A percentile compares a stretch with the other conserved stretches of the same genome.
These are phyloP conservation scores for Xanthoconium purpureum DNA, from an alignment of 768 basidiomycete species.

Conservation along the genomic window DNA sequence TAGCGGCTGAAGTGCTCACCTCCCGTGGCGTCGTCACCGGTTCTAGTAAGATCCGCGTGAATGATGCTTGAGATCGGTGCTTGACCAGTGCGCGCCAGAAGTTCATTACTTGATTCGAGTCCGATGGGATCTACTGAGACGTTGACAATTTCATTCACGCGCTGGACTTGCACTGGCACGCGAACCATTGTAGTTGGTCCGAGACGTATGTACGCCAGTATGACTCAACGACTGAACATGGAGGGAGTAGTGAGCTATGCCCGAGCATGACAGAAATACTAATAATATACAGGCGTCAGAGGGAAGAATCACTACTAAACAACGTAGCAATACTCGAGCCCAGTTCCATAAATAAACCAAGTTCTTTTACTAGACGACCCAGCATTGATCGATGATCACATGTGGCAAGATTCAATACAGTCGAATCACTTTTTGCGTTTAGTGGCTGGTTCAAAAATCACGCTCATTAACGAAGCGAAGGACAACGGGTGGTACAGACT, in stretches of 20 bases:
- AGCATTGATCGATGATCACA: neutral
- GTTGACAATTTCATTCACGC: too few relatives aligned
- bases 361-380: neutral
- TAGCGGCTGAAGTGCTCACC: too few relatives aligned
- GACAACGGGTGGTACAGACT: conserved; percentile 15
- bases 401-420: neutral
- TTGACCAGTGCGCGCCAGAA: too few relatives aligned
- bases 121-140: too few relatives aligned
- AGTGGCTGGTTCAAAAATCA: conserved; percentile 21
- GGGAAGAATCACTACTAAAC: conserved; percentile 18
- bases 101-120: too few relatives aligned
- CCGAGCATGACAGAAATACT: conserved; percentile 13
- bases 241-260: neutral
- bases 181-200: too few relatives aligned
- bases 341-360: conserved; percentile 1
- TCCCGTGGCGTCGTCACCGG: too few relatives aligned
- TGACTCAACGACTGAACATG: too few relatives aligned
- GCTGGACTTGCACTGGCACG: too few relatives aligned
- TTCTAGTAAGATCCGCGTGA: too few relatives aligned
- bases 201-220: too few relatives aligned
- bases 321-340: neutral
- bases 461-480: neutral
- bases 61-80: too few relatives aligned
- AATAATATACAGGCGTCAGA: conserved; percentile 22
- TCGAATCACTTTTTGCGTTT: conserved; percentile 39